Evolutionary conservation across 768 basidiomycete species (phyloP), one percentile per base, ranked within the genome.

Genomic region (Phallus indusiatus): DNA sequence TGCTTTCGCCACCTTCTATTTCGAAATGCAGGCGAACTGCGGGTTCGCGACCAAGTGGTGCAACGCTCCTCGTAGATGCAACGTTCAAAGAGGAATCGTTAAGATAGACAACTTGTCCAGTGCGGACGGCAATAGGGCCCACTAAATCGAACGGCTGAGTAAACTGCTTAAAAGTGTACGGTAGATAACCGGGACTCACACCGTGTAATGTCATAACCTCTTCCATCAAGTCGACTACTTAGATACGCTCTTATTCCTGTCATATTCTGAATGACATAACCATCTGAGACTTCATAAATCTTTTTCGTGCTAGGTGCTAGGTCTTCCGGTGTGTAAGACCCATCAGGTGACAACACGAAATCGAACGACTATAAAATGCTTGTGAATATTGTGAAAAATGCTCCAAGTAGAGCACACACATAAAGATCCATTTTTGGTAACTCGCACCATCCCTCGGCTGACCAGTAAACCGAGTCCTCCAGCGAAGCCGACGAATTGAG

Each of bases 141-240:
- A 94, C 90, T 94, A 60, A 11, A 42, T 54, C 28, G 48, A 21
- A 36, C 50, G 33, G 2, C 52, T 60, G 50, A 58, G 47, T 14
- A 5, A 35, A 50, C 54, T 62, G 65, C 10, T 20, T 21, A 14
- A 60, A 18, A 53, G 35, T 33, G 1, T 37, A 54, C 49, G 11
- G 34, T 11, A 61, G 37, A 9, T 59, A 36, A 37, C 0, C 51
- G 47, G 37, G 18, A 70, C 86, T 67, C 64, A 94, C 94, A 73
- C 74, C 83, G 90, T 35, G 86, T 79, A 55, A 97, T 78, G 64
- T 95, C 90, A 64, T 92, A 95, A 8, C 93, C 93, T 64, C 78
- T 84, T 12, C 86, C 85, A 64, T 94, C 93, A 55, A 93, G 68
- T 24, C 91, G 78, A 66, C 81, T 86, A 21, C 90, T 84, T 18